Base-by-base conservation (phyloP, 495 filamentous ascomycete species). In the Aspergillus bridgeri region DNA sequence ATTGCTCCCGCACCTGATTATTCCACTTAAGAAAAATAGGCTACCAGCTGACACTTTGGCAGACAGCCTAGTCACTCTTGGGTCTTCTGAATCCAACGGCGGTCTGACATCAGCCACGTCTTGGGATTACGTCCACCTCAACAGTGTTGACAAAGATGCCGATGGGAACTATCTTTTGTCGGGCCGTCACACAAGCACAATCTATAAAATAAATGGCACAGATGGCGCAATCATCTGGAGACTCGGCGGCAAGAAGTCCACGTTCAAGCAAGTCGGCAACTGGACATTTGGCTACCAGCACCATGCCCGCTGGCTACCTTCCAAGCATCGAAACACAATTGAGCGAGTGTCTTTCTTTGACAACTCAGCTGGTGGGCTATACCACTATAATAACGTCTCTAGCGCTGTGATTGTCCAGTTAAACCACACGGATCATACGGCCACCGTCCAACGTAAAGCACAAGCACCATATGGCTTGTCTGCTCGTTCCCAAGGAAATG, bases 41-140 rank as follows among this genome's bases (percentile, higher is more conserved):
- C 8, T 69, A 77, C 58, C 64, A 67, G 8, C 73, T 70, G 58
- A 65, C 73, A 9, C 33, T 15, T 38, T 15, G 33, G 11, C 33
- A 38, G 33, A 38, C 33, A 38, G 33, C 33, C 33, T 38, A 8
- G 33, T 38, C 0, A 38, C 33, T 1, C 33, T 38, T 8, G 33
- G 11, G 5, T 38, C 33, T 15, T 38, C 33, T 11, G 33, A 15
- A 38, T 15, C 33, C 33, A 38, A 15, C 13, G 13, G 67, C 77
- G 55, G 58, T 9, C 63, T 53, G n/a, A 66, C 69, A 23, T 66
- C 70, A 48, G 56, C 71, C 9, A 53, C 51, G 18, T 57, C 61
- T 7, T 67, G 55, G 55, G 78, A 84, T 57, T 82, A 77, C 59
- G 80, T 80, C 65, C 80, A 82, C 62, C 72, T 83, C 59, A 81